A percentile compares a stretch with the other conserved stretches of the same genome.
Conservation (phyloP, 345 rosid genomes). For the Lepidium sativum region DNA sequence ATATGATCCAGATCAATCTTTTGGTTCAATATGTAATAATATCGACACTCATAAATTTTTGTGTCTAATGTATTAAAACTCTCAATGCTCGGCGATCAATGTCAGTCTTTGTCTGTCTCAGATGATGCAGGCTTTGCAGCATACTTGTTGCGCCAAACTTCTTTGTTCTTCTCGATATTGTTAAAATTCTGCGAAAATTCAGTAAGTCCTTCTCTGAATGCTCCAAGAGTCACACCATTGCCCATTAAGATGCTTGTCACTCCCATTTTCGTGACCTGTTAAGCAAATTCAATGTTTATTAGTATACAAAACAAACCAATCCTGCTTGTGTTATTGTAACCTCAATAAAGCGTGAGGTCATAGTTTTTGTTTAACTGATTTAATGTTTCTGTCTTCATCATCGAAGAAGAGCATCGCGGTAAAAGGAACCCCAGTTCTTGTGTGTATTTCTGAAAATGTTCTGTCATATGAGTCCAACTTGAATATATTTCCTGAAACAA, state of each 20-base stretch:
- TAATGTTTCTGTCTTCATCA: constrained; percentile 67
- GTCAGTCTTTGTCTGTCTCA: constrained; percentile 5
- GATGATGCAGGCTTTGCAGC: constrained; percentile 47
- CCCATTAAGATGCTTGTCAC: constrained; percentile 56
- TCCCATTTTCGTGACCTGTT: constrained; percentile 77
- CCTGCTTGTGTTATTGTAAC: background rate
- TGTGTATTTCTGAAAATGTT: constrained; percentile 76
- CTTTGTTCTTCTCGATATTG: constrained; percentile 49
- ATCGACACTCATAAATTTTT: background rate
- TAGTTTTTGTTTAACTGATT: constrained; percentile 35
- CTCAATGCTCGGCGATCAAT: background rate
- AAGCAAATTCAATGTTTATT: background rate
- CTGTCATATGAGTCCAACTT: constrained; percentile 68
- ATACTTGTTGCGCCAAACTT: constrained; percentile 53
- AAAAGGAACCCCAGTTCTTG: constrained; percentile 59
- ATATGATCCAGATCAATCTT: background rate
- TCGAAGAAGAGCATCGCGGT: constrained; percentile 72
- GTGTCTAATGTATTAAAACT: background rate
- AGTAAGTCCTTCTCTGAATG: constrained; percentile 63
- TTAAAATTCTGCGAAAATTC: constrained; percentile 48
- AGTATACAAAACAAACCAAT: background rate
- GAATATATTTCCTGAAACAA: constrained; percentile 62
- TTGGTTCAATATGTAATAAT: background rate
- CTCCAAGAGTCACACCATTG: constrained; percentile 69
- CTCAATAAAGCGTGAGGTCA: background rate